These are phyloP conservation scores for Colletotrichum australisinense DNA, from an alignment of 2,329 filamentous ascomycete species.

Conservation along the genomic window DNA sequence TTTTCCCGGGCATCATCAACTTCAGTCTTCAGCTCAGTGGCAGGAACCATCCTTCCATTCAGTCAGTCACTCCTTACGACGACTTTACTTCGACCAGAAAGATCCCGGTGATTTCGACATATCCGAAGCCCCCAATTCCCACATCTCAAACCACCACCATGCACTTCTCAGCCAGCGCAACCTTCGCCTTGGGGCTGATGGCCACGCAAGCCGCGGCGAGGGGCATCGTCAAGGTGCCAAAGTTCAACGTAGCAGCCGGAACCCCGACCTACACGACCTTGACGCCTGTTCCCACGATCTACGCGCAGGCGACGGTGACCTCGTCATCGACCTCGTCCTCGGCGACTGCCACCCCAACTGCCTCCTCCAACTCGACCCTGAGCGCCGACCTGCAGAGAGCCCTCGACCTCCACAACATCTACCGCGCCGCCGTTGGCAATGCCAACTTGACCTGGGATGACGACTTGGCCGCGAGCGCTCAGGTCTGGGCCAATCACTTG, in stretches of 20 bases:
- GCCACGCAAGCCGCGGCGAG: background rate
- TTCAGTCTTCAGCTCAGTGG: background rate
- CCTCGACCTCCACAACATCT: conserved; percentile 7
- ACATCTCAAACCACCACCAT: background rate
- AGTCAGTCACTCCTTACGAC: background rate
- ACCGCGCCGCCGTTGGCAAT: background rate
- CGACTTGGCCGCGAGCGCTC: background rate
- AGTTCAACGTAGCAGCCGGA: background rate
- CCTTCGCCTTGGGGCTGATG: background rate
- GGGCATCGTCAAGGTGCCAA: background rate
- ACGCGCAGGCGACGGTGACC: background rate
- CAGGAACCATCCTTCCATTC: background rate
- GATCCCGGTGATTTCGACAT: background rate
- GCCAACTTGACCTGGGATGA: background rate
- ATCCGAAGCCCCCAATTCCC: background rate
- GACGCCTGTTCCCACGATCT: background rate
- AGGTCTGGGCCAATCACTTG: conserved; percentile 8
- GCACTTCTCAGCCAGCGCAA: background rate
- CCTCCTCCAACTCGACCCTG: background rate
- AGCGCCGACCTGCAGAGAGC: conserved; percentile 2
- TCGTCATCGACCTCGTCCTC: background rate
- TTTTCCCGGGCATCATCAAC: background rate
- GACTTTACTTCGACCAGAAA: background rate
- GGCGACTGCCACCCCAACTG: background rate
- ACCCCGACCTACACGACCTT: background rate